phyloP scores from a whole-genome alignment of 257 asterid genomes.

The Coffea eugenioides region DNA sequence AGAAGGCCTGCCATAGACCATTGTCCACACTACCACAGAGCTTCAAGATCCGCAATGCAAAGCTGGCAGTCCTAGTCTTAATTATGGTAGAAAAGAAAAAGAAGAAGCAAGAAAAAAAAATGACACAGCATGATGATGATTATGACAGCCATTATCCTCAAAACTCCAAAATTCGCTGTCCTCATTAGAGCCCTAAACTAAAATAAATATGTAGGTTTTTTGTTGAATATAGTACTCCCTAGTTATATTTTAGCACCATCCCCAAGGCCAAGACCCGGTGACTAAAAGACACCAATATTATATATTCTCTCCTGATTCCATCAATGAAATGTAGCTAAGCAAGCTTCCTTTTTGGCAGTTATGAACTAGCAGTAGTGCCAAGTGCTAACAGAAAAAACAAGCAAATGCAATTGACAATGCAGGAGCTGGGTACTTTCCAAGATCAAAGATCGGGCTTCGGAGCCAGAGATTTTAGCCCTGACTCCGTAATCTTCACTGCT shows the following conservation, averaged over 20 bases:
- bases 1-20: no score
- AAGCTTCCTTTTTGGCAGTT: not conserved
- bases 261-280: not conserved
- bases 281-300: not conserved
- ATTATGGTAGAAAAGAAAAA: not conserved
- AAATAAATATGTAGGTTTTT: not conserved
- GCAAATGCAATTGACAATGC: slow-evolving; percentile 26
- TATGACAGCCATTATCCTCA: slow-evolving; percentile 44
- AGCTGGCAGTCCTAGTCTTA: not conserved
- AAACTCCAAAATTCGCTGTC: slow-evolving; percentile 37
- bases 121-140: slow-evolving; percentile 32
- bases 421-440: slow-evolving; percentile 19
- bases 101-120: not conserved
- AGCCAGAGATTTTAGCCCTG: slow-evolving; percentile 78
- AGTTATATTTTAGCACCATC: not conserved
- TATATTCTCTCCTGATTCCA: not conserved
- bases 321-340: not conserved
- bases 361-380: not conserved
- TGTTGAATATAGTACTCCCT: not conserved
- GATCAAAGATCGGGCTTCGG: slow-evolving; percentile 27
- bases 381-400: not conserved
- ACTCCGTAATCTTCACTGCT: slow-evolving; percentile 67
- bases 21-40: no score
- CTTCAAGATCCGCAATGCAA: not conserved
- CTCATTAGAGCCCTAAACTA: not conserved